These are phyloP conservation scores for Lachnellula arida DNA, from an alignment of 2,329 filamentous ascomycete genomes.

Conservation along the genomic window DNA sequence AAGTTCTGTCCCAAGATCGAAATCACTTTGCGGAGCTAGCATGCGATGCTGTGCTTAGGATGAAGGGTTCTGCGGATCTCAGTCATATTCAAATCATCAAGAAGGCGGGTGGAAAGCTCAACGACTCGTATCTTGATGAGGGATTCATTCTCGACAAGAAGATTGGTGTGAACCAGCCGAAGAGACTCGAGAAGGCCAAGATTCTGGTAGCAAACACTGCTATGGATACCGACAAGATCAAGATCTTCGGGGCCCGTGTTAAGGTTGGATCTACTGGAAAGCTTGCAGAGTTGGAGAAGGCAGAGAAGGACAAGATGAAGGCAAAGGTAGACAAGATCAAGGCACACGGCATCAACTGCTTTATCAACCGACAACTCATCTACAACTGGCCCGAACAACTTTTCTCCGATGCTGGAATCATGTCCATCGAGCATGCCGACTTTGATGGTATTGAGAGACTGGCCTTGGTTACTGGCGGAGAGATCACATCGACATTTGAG, in stretches of 20 bases:
- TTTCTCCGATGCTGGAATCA: constrained; percentile 94
- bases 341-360: constrained; percentile 98
- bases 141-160: constrained; percentile 99
- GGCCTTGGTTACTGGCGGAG: constrained; percentile 90
- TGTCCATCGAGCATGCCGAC: constrained; percentile 98
- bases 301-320: constrained; percentile 99
- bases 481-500: constrained; percentile 97
- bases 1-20: constrained; percentile 90
- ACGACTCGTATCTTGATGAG: constrained; percentile 94
- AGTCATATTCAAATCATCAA: constrained; percentile 99
- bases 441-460: constrained; percentile 97
- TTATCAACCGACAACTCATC: constrained; percentile 98
- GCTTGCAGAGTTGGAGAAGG: constrained; percentile 96
- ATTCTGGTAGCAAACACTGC: constrained; percentile 96
- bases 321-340: constrained; percentile 99
- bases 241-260: constrained; percentile 96
- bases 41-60: constrained; percentile 82
- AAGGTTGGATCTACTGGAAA: constrained; percentile 97
- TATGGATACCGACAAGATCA: constrained; percentile 99
- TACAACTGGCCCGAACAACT: constrained; percentile 99
- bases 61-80: constrained; percentile 87
- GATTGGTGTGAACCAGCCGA: constrained; percentile 97
- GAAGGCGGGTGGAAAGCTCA: constrained; percentile 96
- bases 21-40: constrained; percentile 88
- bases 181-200: constrained; percentile 95